phyloP scores from a whole-genome alignment of 345 rosid species.

The Populus ilicifolia region DNA sequence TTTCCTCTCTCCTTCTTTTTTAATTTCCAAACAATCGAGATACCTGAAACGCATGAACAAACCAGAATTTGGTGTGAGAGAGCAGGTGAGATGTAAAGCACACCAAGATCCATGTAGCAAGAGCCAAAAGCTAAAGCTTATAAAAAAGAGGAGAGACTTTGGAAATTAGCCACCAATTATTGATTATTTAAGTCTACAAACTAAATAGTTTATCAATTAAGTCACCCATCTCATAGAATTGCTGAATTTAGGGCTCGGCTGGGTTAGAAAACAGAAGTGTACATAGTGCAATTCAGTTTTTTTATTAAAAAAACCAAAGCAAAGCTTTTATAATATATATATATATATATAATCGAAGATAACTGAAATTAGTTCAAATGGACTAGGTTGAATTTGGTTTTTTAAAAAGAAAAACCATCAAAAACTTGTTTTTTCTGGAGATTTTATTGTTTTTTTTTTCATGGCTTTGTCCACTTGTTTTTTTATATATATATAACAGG shows the following conservation, averaged over 20 bases:
- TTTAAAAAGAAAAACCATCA: too few species aligned
- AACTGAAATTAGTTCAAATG: too few species aligned
- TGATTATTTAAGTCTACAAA: background rate
- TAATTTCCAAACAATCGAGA: background rate
- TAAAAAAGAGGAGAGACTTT: background rate
- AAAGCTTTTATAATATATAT: too few species aligned
- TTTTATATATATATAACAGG: too few species aligned
- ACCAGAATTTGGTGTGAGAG: background rate
- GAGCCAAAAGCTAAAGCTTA: background rate
- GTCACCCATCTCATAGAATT: background rate
- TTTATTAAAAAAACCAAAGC: too few species aligned
- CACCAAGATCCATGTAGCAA: background rate
- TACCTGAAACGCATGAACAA: background rate
- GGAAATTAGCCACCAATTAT: background rate
- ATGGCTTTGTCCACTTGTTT: too few species aligned
- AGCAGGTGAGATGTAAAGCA: slow-evolving; percentile 8
- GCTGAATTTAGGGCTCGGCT: too few species aligned
- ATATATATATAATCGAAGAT: rapidly evolving
- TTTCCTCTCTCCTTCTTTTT: background rate
- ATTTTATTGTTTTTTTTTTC: too few species aligned
- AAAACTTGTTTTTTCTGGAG: too few species aligned
- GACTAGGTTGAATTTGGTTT: rapidly evolving
- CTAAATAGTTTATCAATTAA: background rate
- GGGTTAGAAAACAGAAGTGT: too few species aligned
- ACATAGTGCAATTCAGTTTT: too few species aligned